Evolutionary conservation across 1,139 yeast genomes (phyloP).

Genomic region (Saccharomycopsis phalli): DNA sequence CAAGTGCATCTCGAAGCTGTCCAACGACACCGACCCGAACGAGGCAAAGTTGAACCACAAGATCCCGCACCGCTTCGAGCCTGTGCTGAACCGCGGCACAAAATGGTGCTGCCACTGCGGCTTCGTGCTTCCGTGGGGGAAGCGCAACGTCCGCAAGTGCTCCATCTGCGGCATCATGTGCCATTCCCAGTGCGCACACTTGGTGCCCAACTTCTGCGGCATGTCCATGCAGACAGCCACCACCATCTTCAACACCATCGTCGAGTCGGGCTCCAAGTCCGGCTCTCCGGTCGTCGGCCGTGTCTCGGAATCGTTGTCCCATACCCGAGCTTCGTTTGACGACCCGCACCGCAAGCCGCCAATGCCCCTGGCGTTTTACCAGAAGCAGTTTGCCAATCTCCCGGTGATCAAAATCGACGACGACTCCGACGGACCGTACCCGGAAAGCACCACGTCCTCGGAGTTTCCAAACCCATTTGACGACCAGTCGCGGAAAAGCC

Average conservation of each 20-base stretch:
- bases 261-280: slow-evolving; percentile 39
- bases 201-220: slow-evolving; percentile 97
- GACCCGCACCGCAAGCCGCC: neutral
- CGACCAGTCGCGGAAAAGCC: neutral
- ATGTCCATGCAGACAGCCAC: slow-evolving; percentile 98
- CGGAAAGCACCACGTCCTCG: neutral
- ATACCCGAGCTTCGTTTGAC: neutral
- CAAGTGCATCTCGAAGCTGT: slow-evolving; percentile 86
- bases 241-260: slow-evolving; percentile 75
- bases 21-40: slow-evolving; percentile 75
- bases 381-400: neutral
- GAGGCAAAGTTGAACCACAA: slow-evolving; percentile 92
- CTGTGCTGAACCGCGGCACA: slow-evolving; percentile 85
- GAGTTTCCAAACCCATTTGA: slow-evolving; percentile 1
- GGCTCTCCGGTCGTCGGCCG: slow-evolving; percentile 9
- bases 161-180: slow-evolving; percentile 93
- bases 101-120: slow-evolving; percentile 99
- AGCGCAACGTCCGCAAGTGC: slow-evolving; percentile 90
- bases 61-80: slow-evolving; percentile 93
- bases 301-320: neutral
- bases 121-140: slow-evolving; percentile 88
- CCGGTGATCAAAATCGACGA: slow-evolving; percentile 4
- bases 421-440: slow-evolving; percentile 1
- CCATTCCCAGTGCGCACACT: slow-evolving; percentile 84
- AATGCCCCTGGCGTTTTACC: neutral